Conservation (phyloP, 306 rosid genomes). For the Lotus japonicus region DNA sequence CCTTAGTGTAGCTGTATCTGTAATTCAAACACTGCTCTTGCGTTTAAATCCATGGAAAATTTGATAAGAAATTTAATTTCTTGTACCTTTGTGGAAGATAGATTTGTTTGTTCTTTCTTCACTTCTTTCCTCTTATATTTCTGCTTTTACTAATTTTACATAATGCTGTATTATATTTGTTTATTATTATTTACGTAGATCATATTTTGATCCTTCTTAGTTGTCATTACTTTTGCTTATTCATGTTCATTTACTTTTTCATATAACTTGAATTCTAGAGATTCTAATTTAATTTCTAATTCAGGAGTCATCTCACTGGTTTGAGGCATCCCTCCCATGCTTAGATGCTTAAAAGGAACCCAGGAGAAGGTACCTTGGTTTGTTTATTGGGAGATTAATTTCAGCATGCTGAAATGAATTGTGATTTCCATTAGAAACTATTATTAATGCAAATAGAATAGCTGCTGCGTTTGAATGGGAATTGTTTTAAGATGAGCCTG, state of each 20-base stretch:
- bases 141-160: constrained; percentile 1
- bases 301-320: constrained; percentile 85
- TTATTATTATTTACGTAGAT: constrained; percentile 10
- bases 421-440: constrained; percentile 18
- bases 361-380: constrained; percentile 99
- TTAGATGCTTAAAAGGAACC: constrained; percentile 84
- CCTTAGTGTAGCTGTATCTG: constrained; percentile 40
- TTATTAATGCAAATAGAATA: background rate
- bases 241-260: constrained; percentile 25
- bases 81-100: constrained; percentile 15
- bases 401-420: constrained; percentile 33
- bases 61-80: constrained; percentile 26
- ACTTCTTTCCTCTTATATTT: background rate
- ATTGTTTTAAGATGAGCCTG: background rate
- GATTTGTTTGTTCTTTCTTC: background rate
- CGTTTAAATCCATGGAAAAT: constrained; percentile 34
- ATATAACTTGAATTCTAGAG: constrained; percentile 47
- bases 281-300: constrained; percentile 84
- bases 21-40: constrained; percentile 46
- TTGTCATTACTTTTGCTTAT: constrained; percentile 17
- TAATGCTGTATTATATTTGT: background rate
- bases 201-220: constrained; percentile 11
- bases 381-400: constrained; percentile 78
- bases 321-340: constrained; percentile 86
- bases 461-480: constrained; percentile 11